Evolutionary conservation across 2,329 filamentous ascomycete genomes (phyloP).

Genomic region (Orbilia quercus): DNA sequence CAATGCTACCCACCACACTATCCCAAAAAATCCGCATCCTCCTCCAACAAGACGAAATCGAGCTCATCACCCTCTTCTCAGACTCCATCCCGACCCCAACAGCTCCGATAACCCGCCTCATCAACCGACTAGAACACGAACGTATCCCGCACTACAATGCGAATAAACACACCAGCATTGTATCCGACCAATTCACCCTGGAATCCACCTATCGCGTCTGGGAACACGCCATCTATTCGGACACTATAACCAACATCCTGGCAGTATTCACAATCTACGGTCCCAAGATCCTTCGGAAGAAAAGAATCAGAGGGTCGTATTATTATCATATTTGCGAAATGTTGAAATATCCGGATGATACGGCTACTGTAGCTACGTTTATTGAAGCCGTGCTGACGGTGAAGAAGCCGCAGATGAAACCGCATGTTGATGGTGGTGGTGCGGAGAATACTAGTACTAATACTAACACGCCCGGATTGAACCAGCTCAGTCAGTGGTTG

Average conservation of each 20-base stretch:
- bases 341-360: background rate
- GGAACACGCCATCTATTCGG: background rate
- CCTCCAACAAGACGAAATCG: background rate
- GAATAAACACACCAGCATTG: background rate
- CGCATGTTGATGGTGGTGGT: background rate
- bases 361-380: background rate
- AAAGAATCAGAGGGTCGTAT: slow-evolving; percentile 4
- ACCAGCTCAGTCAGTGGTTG: background rate
- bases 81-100: background rate
- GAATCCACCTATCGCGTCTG: background rate
- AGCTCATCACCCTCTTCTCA: background rate
- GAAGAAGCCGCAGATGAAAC: slow-evolving; percentile 1
- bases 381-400: background rate
- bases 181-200: background rate
- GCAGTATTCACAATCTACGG: background rate
- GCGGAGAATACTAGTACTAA: background rate
- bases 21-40: background rate
- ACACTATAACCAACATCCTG: background rate
- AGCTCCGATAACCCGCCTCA: background rate
- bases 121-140: background rate
- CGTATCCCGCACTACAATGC: background rate
- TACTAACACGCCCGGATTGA: background rate
- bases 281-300: background rate
- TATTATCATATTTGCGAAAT: slow-evolving; percentile 11
- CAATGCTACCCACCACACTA: background rate